Evolutionary conservation across 2,329 filamentous ascomycete species (phyloP), one percentile per base, ranked within the genome.

Genomic region (Albifimbria verrucaria): DNA sequence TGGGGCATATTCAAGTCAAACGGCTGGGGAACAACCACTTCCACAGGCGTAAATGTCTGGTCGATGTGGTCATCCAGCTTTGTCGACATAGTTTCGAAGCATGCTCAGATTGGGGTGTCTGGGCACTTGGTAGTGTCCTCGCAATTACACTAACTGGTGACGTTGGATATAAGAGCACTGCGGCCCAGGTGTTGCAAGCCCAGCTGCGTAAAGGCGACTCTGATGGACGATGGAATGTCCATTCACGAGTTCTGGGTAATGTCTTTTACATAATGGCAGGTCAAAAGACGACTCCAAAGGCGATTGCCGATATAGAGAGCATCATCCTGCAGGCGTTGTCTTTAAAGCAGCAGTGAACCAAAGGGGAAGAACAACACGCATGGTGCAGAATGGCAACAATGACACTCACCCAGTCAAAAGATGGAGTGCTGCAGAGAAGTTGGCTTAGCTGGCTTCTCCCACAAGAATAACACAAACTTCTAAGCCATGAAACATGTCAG

Each of bases 101-200:
- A 77, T 20, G 75, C 71, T 1, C 69, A 73, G 0, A 82, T 94
- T 0, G 76, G 82, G 82, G 86, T 7, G 82, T 88, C 0, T 89
- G 90, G 73, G 87, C 89, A 0, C 71, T 94, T 1, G 90, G 90
- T 0, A 88, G 83, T 2, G 87, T 94, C 1, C 73, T 94, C 11
- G 86, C 87, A 1, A 85, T 95, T 36, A 76, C 75, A 23, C 61
- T 83, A 51, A 64, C 67, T 4, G 74, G 75, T 12, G 64, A 71
- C 3, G 58, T 68, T 1, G 77, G 78, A 0, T 81, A 81, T 57
- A 75, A 71, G 53, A 79, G 77, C 56, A 72, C 69, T 12, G 77
- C 74, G 0, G 77, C 79, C 0, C 63, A 65, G n/a, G 68, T 66
- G 1, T 58, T 82, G 0, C 76, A 78, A 45, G 64, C 67, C 2